phyloP scores from a whole-genome alignment of 179 eudicot species.

The Beta lomatogona region DNA sequence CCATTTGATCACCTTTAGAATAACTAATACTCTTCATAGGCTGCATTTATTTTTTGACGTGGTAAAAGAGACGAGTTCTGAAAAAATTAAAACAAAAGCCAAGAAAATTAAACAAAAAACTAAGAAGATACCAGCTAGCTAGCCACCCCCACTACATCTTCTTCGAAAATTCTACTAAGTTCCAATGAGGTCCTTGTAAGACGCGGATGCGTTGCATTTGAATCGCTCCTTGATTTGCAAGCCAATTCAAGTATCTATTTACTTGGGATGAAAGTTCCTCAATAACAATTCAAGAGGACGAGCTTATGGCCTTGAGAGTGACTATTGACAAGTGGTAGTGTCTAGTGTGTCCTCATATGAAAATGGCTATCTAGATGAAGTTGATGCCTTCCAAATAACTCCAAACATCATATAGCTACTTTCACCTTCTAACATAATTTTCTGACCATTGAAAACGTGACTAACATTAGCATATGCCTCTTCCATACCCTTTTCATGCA shows the following conservation, averaged over 20 bases:
- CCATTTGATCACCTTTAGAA: too few species aligned
- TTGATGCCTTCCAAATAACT: background rate
- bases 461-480: conserved; percentile 1
- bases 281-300: background rate
- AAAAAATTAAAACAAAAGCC: too few species aligned
- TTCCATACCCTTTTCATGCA: background rate
- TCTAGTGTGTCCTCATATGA: conserved; percentile 2
- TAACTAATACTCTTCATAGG: too few species aligned
- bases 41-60: too few species aligned
- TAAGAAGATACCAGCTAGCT: too few species aligned
- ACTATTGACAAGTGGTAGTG: conserved; percentile 6
- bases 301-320: conserved; percentile 6
- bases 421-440: background rate
- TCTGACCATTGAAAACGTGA: conserved; percentile 5
- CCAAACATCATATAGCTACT: background rate
- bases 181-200: too few species aligned
- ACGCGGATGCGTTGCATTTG: too few species aligned
- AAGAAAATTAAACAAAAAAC: too few species aligned
- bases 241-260: background rate
- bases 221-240: too few species aligned
- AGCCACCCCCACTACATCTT: too few species aligned
- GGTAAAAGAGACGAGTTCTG: too few species aligned
- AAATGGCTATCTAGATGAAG: background rate
- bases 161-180: too few species aligned
- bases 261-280: background rate